phyloP scores from a whole-genome alignment of 257 asterid species.

The Nicotiana paniculata region DNA sequence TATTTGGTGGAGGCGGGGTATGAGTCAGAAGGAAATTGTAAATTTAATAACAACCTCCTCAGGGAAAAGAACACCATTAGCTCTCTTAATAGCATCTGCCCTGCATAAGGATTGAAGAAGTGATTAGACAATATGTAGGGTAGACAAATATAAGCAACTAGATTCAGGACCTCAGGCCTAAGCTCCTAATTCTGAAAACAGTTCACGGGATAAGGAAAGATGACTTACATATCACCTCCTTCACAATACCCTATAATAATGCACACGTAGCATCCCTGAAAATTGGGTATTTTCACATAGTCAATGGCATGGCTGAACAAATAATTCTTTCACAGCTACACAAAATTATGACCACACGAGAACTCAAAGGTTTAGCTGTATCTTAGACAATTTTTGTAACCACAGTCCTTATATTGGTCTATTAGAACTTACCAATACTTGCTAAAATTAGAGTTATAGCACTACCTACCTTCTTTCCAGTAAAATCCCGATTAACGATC shows the following conservation, averaged over 20 bases:
- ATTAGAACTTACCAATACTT: background rate
- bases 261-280: conserved; percentile 98
- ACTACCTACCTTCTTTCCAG: background rate
- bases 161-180: background rate
- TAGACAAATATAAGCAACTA: background rate
- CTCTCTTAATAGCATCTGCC: conserved; percentile 88
- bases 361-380: background rate
- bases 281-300: conserved; percentile 7
- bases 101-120: conserved; percentile 31
- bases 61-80: conserved; percentile 76
- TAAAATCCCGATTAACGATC: background rate
- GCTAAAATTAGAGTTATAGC: background rate
- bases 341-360: background rate
- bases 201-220: conserved; percentile 9
- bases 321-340: background rate
- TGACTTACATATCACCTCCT: conserved; percentile 97
- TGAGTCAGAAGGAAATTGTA: background rate
- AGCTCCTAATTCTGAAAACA: background rate
- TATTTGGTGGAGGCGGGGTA: background rate
- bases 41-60: conserved; percentile 60
- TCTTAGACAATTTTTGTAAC: background rate
- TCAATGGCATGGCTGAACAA: background rate
- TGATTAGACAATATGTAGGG: conserved; percentile 1
- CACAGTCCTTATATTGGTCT: background rate
- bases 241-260: conserved; percentile 95